Evolutionary conservation across 78 protist species (phyloP).

Genomic region (Neovahlkampfia damariscottae): DNA sequence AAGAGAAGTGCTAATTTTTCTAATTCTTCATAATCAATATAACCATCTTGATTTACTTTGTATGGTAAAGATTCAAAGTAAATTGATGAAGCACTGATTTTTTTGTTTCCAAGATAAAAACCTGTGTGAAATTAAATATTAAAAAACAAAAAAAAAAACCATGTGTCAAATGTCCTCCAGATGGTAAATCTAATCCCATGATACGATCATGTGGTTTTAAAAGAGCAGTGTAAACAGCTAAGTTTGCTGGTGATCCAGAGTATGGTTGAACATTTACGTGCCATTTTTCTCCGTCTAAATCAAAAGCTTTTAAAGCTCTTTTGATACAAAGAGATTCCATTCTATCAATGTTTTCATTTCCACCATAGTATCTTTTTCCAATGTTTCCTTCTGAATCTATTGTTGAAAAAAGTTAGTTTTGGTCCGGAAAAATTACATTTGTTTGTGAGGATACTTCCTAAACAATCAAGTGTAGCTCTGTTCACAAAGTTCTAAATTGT

Average conservation of each 20-base stretch:
- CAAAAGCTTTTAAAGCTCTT: slow-evolving; percentile 87
- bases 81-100: slow-evolving; percentile 83
- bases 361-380: slow-evolving; percentile 92
- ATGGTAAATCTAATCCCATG: slow-evolving; percentile 97
- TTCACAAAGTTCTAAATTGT: slow-evolving; percentile 86
- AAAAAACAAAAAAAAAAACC: neutral
- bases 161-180: slow-evolving; percentile 87
- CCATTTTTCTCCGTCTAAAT: slow-evolving; percentile 83
- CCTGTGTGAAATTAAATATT: neutral
- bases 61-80: slow-evolving; percentile 97
- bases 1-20: slow-evolving; percentile 67
- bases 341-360: slow-evolving; percentile 89
- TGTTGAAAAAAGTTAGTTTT: too few relatives aligned
- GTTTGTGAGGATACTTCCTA: slow-evolving; percentile 94
- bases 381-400: slow-evolving; percentile 99
- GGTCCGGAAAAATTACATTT: too few relatives aligned
- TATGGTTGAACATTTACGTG: slow-evolving; percentile 98
- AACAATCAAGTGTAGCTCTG: slow-evolving; percentile 89
- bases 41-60: slow-evolving; percentile 80
- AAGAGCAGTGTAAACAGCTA: slow-evolving; percentile 83
- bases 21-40: slow-evolving; percentile 90
- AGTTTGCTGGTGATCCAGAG: slow-evolving; percentile 88
- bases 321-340: slow-evolving; percentile 75
- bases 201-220: slow-evolving; percentile 95
- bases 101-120: slow-evolving; percentile 86